Evolutionary conservation across 371 early-diverging fungal genomes (phyloP), one percentile per base, ranked within the genome.

Genomic region (Circinella minor): DNA sequence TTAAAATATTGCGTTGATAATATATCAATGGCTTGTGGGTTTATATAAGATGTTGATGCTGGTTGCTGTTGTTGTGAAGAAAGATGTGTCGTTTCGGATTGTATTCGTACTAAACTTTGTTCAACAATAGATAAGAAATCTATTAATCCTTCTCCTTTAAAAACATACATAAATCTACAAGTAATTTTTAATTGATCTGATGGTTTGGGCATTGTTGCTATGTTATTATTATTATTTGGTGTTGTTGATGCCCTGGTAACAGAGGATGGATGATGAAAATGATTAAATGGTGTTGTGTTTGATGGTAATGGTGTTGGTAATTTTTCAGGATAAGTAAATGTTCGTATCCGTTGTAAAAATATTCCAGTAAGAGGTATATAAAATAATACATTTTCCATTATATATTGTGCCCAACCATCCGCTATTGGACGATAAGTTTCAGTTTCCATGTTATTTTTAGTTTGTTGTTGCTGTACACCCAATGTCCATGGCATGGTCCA

Each of bases 401-500:
- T 70, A 18, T 74, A 67, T 14, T 43, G 38, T 14, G 68, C 60
- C 76, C 78, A 82, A 4, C 77, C 76, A 4, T 70, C 65, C 20
- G 63, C 43, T 13, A 75, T 64, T 0, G 76, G 75, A 15, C 36
- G 36, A 36, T 67, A 67, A 3, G 38, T 49, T 0, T 66, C n/a
- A 0, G 51, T 49, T 18, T 68, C 66, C 3, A 54, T 46, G 5
- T 63, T 27, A 27, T 27, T 62, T 36, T 43, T 36, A 10, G 69
- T 27, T 27, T 2, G 27, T 27, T 27, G 27, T 2, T 27, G 65
- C 0, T 15, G 36, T 6, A 51, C 15, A 18, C 78, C 78, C 5
- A 72, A 59, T 39, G 34, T 63, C 82, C 82, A 82, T 1, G 82
- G 76, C 6, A 73, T 67, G 36, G 77, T 74, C 82, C 82, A 82